Conservation (phyloP, 257 asterid species). For the Ophiorrhiza pumila region DNA sequence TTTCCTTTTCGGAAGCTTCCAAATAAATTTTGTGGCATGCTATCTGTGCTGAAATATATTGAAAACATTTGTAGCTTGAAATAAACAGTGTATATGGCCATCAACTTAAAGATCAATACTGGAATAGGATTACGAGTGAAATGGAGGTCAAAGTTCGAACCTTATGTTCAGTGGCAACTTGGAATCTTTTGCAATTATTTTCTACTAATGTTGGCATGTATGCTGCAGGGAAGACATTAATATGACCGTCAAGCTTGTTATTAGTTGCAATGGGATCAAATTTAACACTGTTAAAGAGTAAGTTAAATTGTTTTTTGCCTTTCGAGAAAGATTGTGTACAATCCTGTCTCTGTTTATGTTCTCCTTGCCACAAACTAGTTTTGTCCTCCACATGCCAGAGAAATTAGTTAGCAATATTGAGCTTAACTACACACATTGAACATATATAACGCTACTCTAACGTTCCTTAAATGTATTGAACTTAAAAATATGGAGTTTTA, state of each 20-base stretch:
- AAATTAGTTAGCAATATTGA: background rate
- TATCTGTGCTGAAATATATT: background rate
- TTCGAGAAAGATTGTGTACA: background rate
- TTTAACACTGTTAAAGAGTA: slow-evolving; percentile 82
- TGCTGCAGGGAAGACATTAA: slow-evolving; percentile 88
- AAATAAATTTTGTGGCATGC: background rate
- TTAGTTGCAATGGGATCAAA: slow-evolving; percentile 90
- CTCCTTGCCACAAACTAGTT: background rate
- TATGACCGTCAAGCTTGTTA: slow-evolving; percentile 95
- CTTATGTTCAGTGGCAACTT: background rate
- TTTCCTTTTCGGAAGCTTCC: background rate
- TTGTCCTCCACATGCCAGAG: background rate
- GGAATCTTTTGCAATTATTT: background rate
- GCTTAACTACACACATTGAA: background rate
- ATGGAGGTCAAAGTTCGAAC: background rate
- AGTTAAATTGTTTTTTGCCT: slow-evolving; percentile 26
- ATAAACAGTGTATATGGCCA: background rate
- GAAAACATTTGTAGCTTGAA: background rate
- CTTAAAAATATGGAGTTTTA: background rate
- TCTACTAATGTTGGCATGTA: slow-evolving; percentile 19
- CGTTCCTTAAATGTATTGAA: background rate
- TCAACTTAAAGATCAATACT: background rate
- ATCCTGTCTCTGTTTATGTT: background rate
- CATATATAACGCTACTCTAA: background rate
- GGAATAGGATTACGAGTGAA: background rate